Evolutionary conservation across 148 eudicot genomes (phyloP), one percentile per base, ranked within the genome.

Genomic region (Diospyros kaki): DNA sequence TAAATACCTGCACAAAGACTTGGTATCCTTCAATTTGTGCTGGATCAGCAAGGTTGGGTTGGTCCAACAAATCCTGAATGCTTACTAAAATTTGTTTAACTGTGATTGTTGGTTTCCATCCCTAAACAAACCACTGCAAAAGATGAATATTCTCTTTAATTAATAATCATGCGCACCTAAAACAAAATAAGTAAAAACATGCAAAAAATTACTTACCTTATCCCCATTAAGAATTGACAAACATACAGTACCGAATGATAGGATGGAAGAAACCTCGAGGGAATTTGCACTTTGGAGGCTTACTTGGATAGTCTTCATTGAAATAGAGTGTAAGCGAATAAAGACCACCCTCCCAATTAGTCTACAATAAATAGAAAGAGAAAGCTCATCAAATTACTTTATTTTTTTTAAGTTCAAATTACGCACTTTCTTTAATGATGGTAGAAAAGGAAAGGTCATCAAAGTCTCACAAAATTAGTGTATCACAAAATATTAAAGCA

Each of bases 211-310:
- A 84, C 89, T 84, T 83, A 87, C 89, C 58, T 74, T 80, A 64
- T 87, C 89, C 66, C 82, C 87, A 11, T 84, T 87, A 66, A 87
- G 85, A 45, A 87, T 87, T 9, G 89, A 87, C 72, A 87, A 51
- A 69, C 89, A 87, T 18, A 84, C 86, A 58, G 89, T 87, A 44
- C 89, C 89, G 90, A 87, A n/a, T 87, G 87, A 52, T 87, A 87
- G 77, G 90, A 63, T 87, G 90, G 72, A 87, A 87, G 81, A 87
- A 87, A 9, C 86, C 84, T 60, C n/a, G 74, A 9, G 90, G 90
- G 58, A 87, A 87, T 75, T 81, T 87, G 83, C 90, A 87, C 69
- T 87, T 87, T 1, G 90, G 90, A 9, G 90, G 87, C 76, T 87
- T 87, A 78, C 90, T 87, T 60, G 90, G 90, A 75, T 87, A 87